Conservation (phyloP, 495 filamentous ascomycete genomes). For the Mytilinidion resinicola region DNA sequence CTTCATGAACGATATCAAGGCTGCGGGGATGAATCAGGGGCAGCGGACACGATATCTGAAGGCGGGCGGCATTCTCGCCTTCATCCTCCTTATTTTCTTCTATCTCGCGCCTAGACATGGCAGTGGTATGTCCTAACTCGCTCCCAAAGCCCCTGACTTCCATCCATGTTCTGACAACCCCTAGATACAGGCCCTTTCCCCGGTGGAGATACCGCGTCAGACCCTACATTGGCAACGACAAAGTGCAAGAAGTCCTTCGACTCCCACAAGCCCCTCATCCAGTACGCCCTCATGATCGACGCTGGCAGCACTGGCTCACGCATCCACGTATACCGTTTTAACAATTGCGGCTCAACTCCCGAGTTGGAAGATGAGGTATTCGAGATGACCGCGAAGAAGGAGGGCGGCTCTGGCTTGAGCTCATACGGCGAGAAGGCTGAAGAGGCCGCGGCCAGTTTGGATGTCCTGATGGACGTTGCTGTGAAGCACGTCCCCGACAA, state of each 20-base stretch:
- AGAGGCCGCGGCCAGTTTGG: conserved; percentile 82
- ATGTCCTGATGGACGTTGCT: conserved; percentile 78
- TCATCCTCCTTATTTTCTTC: conserved; percentile 68
- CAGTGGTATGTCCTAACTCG: conserved; percentile 17
- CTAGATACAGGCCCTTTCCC: conserved; percentile 8
- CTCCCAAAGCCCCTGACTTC: conserved; percentile 8
- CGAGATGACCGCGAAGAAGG: conserved; percentile 74
- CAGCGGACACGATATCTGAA: conserved; percentile 63
- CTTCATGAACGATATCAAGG: conserved; percentile 39
- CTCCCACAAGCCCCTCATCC: conserved; percentile 82
- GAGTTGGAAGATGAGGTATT: conserved; percentile 90
- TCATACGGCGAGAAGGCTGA: conserved; percentile 78
- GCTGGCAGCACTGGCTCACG: conserved; percentile 95
- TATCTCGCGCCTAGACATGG: conserved; percentile 57
- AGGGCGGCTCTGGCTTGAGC: conserved; percentile 76
- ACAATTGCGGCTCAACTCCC: conserved; percentile 94
- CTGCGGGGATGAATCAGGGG: conserved; percentile 45
- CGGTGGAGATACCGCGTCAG: conserved; percentile 41
- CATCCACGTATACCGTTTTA: conserved; percentile 98
- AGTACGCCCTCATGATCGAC: conserved; percentile 98
- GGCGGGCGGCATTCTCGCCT: conserved; percentile 69
- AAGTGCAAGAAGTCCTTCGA: conserved; percentile 78
- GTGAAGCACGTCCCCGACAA: conserved; percentile 76
- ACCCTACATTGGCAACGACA: conserved; percentile 54
- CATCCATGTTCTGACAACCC: conserved; percentile 28